Conservation (phyloP, 352 stramenopile species). For the Nothophytophthora sp. region DNA sequence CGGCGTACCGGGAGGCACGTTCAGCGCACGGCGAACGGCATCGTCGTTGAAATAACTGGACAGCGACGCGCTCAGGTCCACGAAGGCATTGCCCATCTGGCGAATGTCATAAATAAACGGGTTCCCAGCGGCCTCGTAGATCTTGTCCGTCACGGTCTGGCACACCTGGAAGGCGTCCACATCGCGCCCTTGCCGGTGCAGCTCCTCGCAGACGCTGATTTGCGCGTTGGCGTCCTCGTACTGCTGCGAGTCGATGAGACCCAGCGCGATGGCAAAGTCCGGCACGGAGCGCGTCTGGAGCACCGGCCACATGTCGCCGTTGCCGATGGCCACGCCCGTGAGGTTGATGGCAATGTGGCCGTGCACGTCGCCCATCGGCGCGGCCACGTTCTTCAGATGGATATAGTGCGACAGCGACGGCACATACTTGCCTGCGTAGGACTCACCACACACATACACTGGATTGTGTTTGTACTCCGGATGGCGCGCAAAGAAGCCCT, state of each 20-base stretch:
- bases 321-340: slow-evolving; percentile 90
- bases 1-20: slow-evolving; percentile 68
- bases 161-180: slow-evolving; percentile 77
- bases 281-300: slow-evolving; percentile 79
- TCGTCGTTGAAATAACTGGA: slow-evolving; percentile 87
- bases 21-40: slow-evolving; percentile 79
- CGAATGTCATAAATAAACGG: slow-evolving; percentile 88
- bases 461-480: slow-evolving; percentile 70
- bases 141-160: slow-evolving; percentile 69
- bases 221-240: slow-evolving; percentile 74
- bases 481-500: slow-evolving; percentile 90
- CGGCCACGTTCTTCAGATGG: slow-evolving; percentile 75
- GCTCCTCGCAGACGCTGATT: slow-evolving; percentile 76
- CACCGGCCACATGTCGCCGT: slow-evolving; percentile 87
- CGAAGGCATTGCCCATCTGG: slow-evolving; percentile 56
- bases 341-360: slow-evolving; percentile 83
- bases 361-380: slow-evolving; percentile 27
- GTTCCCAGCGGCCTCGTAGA: slow-evolving; percentile 75
- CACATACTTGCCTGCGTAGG: slow-evolving; percentile 97
- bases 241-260: slow-evolving; percentile 83
- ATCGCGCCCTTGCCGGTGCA: slow-evolving; percentile 70
- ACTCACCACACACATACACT: slow-evolving; percentile 88
- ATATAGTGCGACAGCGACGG: slow-evolving; percentile 95
- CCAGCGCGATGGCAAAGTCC: slow-evolving; percentile 79
- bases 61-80: slow-evolving; percentile 46